Evolutionary conservation across 306 rosid species (phyloP), one percentile per base, ranked within the genome.

Genomic region (Macrotyloma uniflorum): DNA sequence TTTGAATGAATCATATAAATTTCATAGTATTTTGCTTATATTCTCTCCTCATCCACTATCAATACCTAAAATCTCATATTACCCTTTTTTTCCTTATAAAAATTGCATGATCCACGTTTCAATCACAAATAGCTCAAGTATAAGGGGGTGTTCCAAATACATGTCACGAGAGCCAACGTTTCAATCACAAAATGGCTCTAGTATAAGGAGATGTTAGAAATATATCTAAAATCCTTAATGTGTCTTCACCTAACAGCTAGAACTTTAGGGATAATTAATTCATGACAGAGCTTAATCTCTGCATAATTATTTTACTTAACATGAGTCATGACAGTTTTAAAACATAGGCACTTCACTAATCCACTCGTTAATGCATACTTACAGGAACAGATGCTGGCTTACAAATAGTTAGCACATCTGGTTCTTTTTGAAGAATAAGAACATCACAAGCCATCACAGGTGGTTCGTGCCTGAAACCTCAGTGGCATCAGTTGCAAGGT

Each of bases 321-420:
- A 80, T 42, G 43, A 38, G 43, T 8, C 8, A 38, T 8, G 19
- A 26, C 10, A 63, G 51, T 6, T 68, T 75, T 53, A 19, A 20
- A 70, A 46, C 62, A 53, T 16, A 53, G 76, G 38, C 67, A 84
- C 66, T 22, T 11, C n/a, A 28, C 68, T 64, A 65, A 76, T 58
- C 59, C 70, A 47, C 28, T 72, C 35, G 75, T 46, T 55, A 65
- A 67, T 38, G 66, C 82, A 63, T 75, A 86, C 96, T 87, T 79
- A 90, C 96, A n/a, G 98, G 98, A 28, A 90, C 88, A 51, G 97
- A 91, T 18, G 97, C 94, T 3, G 97, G 98, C 75, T 94, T 89
- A 85, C 90, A 91, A 87, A 94, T 72, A 50, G 90, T 89, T 68
- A 94, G 61, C 77, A 91, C 94, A 75, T 94, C 91, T 0, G 77